phyloP scores from a whole-genome alignment of 306 rosid species.

The Clitoria ternatea region DNA sequence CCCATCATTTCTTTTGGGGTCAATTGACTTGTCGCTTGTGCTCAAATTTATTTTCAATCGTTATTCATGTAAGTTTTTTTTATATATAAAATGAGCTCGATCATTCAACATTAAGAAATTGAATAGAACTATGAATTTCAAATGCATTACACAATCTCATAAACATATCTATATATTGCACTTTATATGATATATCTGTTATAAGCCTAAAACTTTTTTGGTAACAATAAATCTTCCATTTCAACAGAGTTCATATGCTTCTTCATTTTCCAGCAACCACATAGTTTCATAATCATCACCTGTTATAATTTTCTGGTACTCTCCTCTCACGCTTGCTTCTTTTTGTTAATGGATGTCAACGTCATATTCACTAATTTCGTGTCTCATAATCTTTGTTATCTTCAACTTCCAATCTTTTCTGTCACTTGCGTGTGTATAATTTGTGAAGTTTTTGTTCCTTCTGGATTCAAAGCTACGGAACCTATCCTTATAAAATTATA shows the following conservation, averaged over 20 bases:
- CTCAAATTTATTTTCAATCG: background rate
- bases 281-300: slow-evolving; percentile 3
- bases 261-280: background rate
- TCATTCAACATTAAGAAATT: background rate
- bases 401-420: background rate
- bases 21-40: background rate
- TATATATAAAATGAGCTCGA: background rate
- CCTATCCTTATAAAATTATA: slow-evolving; percentile 3
- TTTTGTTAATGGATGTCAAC: background rate
- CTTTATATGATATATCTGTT: background rate
- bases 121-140: background rate
- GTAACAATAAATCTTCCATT: background rate
- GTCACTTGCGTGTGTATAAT: background rate
- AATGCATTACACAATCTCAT: background rate
- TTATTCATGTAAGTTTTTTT: background rate
- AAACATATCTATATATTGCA: background rate
- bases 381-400: background rate
- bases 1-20: background rate
- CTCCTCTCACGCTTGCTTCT: background rate
- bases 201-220: background rate
- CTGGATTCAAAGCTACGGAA: slow-evolving; percentile 19
- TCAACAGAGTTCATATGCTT: background rate
- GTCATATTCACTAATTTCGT: slow-evolving; percentile 11
- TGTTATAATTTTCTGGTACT: background rate
- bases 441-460: background rate